These are phyloP conservation scores for Alternaria sp. DNA, from an alignment of 2,329 filamentous ascomycete species.

Conservation along the genomic window DNA sequence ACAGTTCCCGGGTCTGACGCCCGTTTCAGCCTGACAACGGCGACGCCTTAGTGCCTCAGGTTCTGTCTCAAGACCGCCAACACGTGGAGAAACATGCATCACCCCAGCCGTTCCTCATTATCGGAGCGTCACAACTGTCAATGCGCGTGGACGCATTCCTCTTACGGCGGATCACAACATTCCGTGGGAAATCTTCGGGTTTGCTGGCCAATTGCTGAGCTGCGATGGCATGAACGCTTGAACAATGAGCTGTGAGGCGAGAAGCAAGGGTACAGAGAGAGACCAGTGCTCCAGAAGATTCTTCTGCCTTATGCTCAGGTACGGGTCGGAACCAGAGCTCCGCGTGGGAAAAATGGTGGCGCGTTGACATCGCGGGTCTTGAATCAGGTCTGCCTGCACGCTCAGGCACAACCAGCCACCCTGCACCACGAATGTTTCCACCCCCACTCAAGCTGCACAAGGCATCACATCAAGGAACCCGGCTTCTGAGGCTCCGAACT, in stretches of 20 bases:
- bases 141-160: background rate
- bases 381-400: slow-evolving; percentile 9
- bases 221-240: slow-evolving; percentile 1
- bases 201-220: background rate
- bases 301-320: background rate
- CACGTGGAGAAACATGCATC: background rate
- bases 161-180: slow-evolving; percentile 1
- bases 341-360: background rate
- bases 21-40: slow-evolving; percentile 21
- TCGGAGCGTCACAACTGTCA: background rate
- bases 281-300: background rate
- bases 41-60: slow-evolving; percentile 18
- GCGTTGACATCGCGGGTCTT: slow-evolving; percentile 2
- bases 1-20: background rate
- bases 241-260: slow-evolving; percentile 3
- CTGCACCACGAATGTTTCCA: slow-evolving; percentile 10
- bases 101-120: background rate
- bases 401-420: slow-evolving; percentile 11
- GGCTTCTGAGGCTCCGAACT: slow-evolving; percentile 16
- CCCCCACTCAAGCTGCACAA: slow-evolving; percentile 6
- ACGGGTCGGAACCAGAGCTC: background rate
- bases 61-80: slow-evolving; percentile 17
- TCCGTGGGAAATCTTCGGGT: background rate
- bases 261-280: background rate
- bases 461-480: slow-evolving; percentile 7